Evolutionary conservation across 306 rosid species (phyloP), one percentile per base, ranked within the genome.

Genomic region (Acacia melanoxylon): DNA sequence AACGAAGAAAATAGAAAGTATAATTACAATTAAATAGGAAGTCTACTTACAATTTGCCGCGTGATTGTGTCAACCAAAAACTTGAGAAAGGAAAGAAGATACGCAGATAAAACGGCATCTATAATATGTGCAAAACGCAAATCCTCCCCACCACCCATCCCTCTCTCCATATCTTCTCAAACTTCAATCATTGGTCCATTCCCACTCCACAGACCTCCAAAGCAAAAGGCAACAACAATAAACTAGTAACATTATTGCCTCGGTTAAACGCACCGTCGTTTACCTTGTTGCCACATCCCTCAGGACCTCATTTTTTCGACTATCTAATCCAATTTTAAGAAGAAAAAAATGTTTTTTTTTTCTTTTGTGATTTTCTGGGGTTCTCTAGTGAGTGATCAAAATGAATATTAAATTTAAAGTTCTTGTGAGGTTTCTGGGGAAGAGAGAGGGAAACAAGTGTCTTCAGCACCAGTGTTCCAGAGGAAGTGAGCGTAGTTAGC

Each of bases 401-500:
- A 12, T 10, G n/a, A 24, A 71, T 37, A 37, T 37, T 37, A 37
- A 70, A 92, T 29, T 83, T 76, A 92, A 48, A 76, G 78, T 20
- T 89, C 89, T 42, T 87, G 83, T 29, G 84, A 68, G 80, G 74
- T 27, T 15, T 93, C 98, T 0, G 92, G 78, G 16, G 94, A 74
- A 41, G 31, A 72, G 1, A 90, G 88, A 25, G 99, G 97, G 73
- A 87, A 96, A 71, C 98, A 96, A 13, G 99, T 92, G 81, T 96
- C 99, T 35, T 96, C 98, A 2, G 86, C 99, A 29, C 97, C 99
- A 3, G 97, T 92, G 83, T 92, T 88, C 99, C 99, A 93, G 0
- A 96, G 97, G 76, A 96, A 96, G 86, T 92, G 91, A 56, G 99
- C 99, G 59, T 96, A 96, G 40, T 86, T 90, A 24, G 97, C 97